Evolutionary conservation across 1,284 basidiomycete genomes (phyloP).

Genomic region (Ceratorhiza oryzae-sativae): DNA sequence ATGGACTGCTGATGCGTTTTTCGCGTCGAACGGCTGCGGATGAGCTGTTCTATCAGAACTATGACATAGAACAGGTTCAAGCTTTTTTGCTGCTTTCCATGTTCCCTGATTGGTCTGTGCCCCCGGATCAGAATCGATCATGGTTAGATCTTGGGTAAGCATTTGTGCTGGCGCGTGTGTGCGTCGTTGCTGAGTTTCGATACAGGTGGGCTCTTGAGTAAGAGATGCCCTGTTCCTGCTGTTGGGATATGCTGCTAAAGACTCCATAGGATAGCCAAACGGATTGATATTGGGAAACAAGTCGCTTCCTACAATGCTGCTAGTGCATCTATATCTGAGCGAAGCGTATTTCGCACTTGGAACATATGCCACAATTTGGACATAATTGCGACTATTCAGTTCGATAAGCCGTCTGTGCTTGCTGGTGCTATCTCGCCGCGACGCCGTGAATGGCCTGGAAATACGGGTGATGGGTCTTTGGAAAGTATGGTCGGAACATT

Average conservation of each 20-base stretch:
- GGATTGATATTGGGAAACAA: conserved; percentile 2
- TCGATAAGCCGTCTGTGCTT: conserved; percentile 17
- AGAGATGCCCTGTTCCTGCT: neutral
- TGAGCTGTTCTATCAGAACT: neutral
- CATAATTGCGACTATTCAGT: conserved; percentile 4
- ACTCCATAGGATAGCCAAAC: neutral
- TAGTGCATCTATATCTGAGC: neutral
- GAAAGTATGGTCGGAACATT: conserved; percentile 14
- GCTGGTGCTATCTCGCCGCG: neutral
- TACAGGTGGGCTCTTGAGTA: conserved; percentile 24
- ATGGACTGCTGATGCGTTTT: neutral
- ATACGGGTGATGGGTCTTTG: neutral
- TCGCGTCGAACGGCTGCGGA: neutral
- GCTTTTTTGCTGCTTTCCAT: conserved; percentile 17
- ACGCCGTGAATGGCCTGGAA: neutral
- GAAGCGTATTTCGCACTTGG: conserved; percentile 24
- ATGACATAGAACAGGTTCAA: conserved; percentile 8
- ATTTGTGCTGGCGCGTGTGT: neutral
- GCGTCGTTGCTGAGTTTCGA: neutral
- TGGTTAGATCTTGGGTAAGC: conserved; percentile 33
- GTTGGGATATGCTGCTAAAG: neutral
- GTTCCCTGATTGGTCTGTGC: conserved; percentile 25
- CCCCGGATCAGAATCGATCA: conserved; percentile 17
- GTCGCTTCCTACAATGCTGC: neutral
- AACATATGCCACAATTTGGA: conserved; percentile 32